Conservation (phyloP, 1,284 basidiomycete genomes). For the Cerrena zonata region DNA sequence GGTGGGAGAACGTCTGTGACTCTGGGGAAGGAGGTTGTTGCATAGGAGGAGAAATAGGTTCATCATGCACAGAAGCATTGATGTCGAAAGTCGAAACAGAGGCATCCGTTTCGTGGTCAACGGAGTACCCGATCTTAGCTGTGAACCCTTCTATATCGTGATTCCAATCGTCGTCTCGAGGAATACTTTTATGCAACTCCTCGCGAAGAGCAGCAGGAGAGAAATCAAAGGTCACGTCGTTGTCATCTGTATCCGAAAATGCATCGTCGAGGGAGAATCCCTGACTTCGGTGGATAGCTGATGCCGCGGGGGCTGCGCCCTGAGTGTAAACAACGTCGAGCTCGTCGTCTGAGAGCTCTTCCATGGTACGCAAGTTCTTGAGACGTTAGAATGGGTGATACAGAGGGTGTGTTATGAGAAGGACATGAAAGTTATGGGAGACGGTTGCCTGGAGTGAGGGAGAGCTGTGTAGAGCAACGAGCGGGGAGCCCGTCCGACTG, state of each 20-base stretch:
- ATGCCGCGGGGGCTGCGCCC: background rate
- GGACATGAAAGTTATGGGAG: background rate
- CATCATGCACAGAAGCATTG: conserved; percentile 23
- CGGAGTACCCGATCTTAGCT: conserved; percentile 28
- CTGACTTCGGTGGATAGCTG: conserved; percentile 5
- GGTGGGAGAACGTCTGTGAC: conserved; percentile 19
- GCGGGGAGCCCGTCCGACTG: background rate
- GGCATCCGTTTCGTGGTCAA: conserved; percentile 32
- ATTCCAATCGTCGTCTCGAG: conserved; percentile 14
- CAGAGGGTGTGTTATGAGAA: background rate
- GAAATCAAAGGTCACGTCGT: conserved; percentile 44
- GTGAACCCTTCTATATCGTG: conserved; percentile 17
- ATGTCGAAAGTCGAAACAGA: conserved; percentile 58
- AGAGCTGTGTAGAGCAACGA: background rate
- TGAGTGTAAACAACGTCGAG: conserved; percentile 5
- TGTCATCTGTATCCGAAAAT: conserved; percentile 55
- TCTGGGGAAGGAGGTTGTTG: conserved; percentile 18
- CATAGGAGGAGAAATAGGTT: conserved; percentile 18
- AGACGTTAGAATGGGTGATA: background rate
- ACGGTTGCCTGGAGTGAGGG: background rate
- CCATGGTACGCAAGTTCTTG: conserved; percentile 7
- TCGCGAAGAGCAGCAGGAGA: conserved; percentile 50
- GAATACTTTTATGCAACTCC: conserved; percentile 49
- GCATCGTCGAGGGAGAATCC: conserved; percentile 59
- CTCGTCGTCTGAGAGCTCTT: conserved; percentile 14